A percentile compares a stretch with the other conserved stretches of the same genome.
Conservation (phyloP, 305 asterid species). For the Rubia balearica region DNA sequence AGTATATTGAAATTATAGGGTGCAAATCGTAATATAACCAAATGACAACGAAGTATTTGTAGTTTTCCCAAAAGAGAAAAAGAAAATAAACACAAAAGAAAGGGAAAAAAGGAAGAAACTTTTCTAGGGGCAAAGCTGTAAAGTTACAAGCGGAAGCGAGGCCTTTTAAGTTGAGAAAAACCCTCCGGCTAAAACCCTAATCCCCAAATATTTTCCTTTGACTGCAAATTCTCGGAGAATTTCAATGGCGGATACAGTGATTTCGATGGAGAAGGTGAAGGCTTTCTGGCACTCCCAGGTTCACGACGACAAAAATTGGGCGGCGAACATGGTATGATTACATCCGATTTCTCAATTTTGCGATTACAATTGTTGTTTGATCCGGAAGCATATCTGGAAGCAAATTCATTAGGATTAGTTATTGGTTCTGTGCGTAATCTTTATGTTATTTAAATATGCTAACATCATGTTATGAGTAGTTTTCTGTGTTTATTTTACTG, state of each 20-base stretch:
- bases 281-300: slow-evolving; percentile 76
- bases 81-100: neutral
- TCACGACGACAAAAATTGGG: slow-evolving; percentile 76
- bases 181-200: slow-evolving; percentile 11
- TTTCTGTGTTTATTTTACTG: neutral
- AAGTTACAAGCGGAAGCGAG: neutral
- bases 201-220: neutral
- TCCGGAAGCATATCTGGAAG: neutral
- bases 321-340: slow-evolving; percentile 52
- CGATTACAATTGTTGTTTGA: neutral
- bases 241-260: slow-evolving; percentile 45
- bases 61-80: neutral
- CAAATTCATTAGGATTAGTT: neutral
- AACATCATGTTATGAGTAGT: neutral
- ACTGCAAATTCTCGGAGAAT: neutral
- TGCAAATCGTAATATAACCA: neutral
- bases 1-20: neutral
- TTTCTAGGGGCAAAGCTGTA: neutral
- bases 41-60: neutral
- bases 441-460: neutral
- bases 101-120: neutral
- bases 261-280: slow-evolving; percentile 58
- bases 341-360: neutral
- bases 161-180: neutral
- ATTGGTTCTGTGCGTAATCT: neutral